Base-by-base conservation (phyloP, 805 yeast genomes). In the Sugiyamaella lignohabitans region DNA sequence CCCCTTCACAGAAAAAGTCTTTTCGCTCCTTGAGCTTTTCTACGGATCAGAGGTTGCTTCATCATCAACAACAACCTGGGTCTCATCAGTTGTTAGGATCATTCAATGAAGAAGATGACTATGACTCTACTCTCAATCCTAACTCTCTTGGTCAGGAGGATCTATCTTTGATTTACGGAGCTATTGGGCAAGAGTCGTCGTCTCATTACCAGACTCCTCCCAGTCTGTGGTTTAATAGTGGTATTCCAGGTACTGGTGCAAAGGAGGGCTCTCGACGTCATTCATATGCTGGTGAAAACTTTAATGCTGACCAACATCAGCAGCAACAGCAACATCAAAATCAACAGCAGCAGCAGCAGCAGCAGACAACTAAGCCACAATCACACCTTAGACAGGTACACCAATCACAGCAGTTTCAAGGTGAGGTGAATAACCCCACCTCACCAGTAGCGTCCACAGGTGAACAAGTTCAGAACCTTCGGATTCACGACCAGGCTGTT, bases 241-340 rank as follows among this genome's bases (percentile, higher is more conserved):
- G n/a, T n/a, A n/a, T n/a, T n/a, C n/a, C n/a, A n/a, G 8, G 8
- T 8, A 27, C 8, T 27, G 32, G 32, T 8, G 32, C 32, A 27
- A n/a, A n/a, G n/a, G n/a, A n/a, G n/a, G 32, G 32, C 8, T 53
- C 59, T 2, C 43, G 60, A 38, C 40, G 60, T 2, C 60, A 57
- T 40, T 52, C 59, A 27, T 55, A 54, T 32, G 59, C 57, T 2
- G 55, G 53, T 14, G 56, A 52, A 23, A 22, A 36, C 29, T 27
- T 8, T 27, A 27, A 8, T 8, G 18, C 21, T 21, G 41, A 23
- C 8, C 10, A 21, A 19, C 41, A 38, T 11, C 41, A 38, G 14
- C 41, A 38, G 18, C 41, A 38, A 38, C 41, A 38, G 14, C 32
- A 27, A 27, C 32, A 27, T 8, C 32, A 27, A 27, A 8, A 27